These are phyloP conservation scores for Paracamarosporium sp. DNA, from an alignment of 2,329 filamentous ascomycete genomes.

Conservation along the genomic window DNA sequence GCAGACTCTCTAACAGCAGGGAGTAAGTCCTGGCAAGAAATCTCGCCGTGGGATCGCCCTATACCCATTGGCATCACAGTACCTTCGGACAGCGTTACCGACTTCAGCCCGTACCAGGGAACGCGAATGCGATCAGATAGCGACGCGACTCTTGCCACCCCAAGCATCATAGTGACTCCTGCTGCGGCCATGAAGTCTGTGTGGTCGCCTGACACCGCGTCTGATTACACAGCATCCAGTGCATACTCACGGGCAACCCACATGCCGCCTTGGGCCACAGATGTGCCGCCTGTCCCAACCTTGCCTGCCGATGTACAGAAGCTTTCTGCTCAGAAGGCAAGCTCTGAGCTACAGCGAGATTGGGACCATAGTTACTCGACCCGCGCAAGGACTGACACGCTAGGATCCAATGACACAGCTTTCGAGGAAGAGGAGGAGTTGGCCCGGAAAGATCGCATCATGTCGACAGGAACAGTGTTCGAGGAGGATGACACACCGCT, in stretches of 20 bases:
- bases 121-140: constrained; percentile 46
- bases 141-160: constrained; percentile 50
- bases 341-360: constrained; percentile 5
- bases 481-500: constrained; percentile 67
- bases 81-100: constrained; percentile 60
- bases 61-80: constrained; percentile 76
- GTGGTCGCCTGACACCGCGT: constrained; percentile 67
- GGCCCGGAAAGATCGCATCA: constrained; percentile 49
- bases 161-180: constrained; percentile 61
- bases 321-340: constrained; percentile 9
- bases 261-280: constrained; percentile 33
- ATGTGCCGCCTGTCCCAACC: constrained; percentile 60
- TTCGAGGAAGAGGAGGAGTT: constrained; percentile 60
- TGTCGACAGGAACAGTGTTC: constrained; percentile 70
- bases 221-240: constrained; percentile 63
- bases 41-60: constrained; percentile 73
- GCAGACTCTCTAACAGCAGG: constrained; percentile 37
- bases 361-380: constrained; percentile 6
- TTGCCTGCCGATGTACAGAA: constrained; percentile 33
- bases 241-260: constrained; percentile 65
- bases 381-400: constrained; percentile 38
- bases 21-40: constrained; percentile 51
- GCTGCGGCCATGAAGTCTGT: constrained; percentile 58
- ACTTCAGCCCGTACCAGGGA: constrained; percentile 41
- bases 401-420: constrained; percentile 44